Evolutionary conservation across 2,329 filamentous ascomycete genomes (phyloP).

Genomic region (Onygenales sp.): DNA sequence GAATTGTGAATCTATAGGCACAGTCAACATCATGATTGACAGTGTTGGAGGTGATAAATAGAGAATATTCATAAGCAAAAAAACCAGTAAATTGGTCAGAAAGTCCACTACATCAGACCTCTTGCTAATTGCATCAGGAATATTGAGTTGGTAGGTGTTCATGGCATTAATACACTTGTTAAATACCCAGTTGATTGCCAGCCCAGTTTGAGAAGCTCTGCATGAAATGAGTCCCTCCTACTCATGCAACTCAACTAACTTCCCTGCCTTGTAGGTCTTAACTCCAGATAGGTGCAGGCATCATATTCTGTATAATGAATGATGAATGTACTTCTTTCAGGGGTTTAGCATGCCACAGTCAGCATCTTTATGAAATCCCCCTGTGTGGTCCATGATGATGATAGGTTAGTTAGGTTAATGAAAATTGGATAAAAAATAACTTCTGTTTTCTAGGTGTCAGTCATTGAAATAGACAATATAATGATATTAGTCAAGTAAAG

Average conservation of each 20-base stretch:
- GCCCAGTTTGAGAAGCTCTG: slow-evolving; percentile 51
- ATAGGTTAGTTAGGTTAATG: no score
- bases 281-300: slow-evolving; percentile 6
- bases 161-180: slow-evolving; percentile 53
- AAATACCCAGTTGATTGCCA: slow-evolving; percentile 52
- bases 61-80: slow-evolving; percentile 52
- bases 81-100: slow-evolving; percentile 20
- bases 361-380: no score
- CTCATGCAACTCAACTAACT: slow-evolving; percentile 35
- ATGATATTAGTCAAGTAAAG: not conserved
- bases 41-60: slow-evolving; percentile 52
- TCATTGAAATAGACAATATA: not conserved
- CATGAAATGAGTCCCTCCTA: slow-evolving; percentile 55
- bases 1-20: slow-evolving; percentile 16
- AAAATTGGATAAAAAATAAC: no score
- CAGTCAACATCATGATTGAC: slow-evolving; percentile 33
- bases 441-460: no score
- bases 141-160: slow-evolving; percentile 51
- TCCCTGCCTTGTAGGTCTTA: slow-evolving; percentile 17
- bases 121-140: slow-evolving; percentile 30
- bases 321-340: slow-evolving; percentile 10
- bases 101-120: slow-evolving; percentile 39
- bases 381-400: no score
- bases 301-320: not conserved
- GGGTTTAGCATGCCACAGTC: not conserved